phyloP scores from a whole-genome alignment of 345 rosid genomes.

The Cardiospermum halicacabum region DNA sequence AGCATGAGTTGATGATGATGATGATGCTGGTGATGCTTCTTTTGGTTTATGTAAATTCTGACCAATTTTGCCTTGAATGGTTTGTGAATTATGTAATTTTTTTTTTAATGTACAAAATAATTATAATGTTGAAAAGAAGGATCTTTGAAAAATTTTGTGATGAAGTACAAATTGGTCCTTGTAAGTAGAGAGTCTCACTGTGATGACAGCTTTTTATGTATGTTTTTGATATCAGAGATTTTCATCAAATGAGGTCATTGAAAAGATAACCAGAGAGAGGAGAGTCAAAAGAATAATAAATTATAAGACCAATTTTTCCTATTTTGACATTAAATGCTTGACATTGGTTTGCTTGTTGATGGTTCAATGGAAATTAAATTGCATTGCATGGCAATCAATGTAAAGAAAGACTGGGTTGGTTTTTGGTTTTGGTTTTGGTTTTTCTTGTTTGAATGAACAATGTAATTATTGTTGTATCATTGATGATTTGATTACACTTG shows the following conservation, averaged over 20 bases:
- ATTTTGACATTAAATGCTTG: not conserved
- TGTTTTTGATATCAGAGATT: not conserved
- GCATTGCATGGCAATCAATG: too few species aligned
- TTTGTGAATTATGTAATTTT: slow-evolving; percentile 12
- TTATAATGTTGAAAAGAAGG: slow-evolving; percentile 1
- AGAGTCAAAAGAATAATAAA: not conserved
- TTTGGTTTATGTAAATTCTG: slow-evolving; percentile 39
- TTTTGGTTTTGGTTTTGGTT: not conserved
- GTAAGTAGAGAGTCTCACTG: not conserved
- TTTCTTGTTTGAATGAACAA: too few species aligned
- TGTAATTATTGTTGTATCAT: too few species aligned
- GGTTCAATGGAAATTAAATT: too few species aligned
- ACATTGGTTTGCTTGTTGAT: too few species aligned
- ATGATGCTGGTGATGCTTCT: not conserved
- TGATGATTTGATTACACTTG: too few species aligned
- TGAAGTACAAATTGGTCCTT: not conserved
- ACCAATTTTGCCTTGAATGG: slow-evolving; percentile 42
- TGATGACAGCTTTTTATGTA: slow-evolving; percentile 14
- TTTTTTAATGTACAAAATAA: slow-evolving; percentile 22
- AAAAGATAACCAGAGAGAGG: slow-evolving; percentile 3
- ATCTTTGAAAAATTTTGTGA: not conserved
- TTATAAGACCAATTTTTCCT: not conserved
- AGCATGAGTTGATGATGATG: not conserved
- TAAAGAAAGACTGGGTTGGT: too few species aligned
- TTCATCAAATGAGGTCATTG: not conserved